These are phyloP conservation scores for Auriscalpium orientale DNA, from an alignment of 768 basidiomycete genomes.

Conservation along the genomic window DNA sequence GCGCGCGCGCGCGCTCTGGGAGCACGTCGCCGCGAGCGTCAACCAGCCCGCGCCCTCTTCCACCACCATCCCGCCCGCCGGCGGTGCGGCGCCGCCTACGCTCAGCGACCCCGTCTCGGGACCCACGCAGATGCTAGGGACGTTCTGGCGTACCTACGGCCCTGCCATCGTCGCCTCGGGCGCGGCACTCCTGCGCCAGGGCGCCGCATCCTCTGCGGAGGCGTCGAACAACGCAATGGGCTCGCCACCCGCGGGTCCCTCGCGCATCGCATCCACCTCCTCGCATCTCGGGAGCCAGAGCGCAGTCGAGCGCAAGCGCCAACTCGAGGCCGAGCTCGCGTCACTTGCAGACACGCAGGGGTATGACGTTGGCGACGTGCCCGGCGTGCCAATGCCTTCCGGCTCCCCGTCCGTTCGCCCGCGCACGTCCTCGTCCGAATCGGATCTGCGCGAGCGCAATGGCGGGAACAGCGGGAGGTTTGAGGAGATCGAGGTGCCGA, in stretches of 20 bases:
- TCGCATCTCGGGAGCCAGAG: not conserved
- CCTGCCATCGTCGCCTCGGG: conserved; percentile 65
- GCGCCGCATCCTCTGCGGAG: conserved; percentile 29
- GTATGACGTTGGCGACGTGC: conserved; percentile 9
- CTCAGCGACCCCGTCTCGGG: conserved; percentile 50
- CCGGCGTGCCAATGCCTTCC: conserved; percentile 17
- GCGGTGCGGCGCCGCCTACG: conserved; percentile 34
- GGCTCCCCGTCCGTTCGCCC: conserved; percentile 39
- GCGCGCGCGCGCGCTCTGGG: conserved; percentile 59
- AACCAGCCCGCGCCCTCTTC: conserved; percentile 31
- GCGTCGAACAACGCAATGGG: conserved; percentile 22
- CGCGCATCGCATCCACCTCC: conserved; percentile 21
- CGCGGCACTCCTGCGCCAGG: conserved; percentile 51
- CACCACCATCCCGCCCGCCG: conserved; percentile 15
- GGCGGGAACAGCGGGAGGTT: conserved; percentile 33
- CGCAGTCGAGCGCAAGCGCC: conserved; percentile 14
- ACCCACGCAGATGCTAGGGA: conserved; percentile 55
- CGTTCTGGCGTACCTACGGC: conserved; percentile 75
- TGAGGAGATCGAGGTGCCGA: conserved; percentile 67
- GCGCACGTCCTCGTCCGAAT: conserved; percentile 28
- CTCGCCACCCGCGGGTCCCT: conserved; percentile 24
- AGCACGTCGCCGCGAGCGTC: conserved; percentile 43
- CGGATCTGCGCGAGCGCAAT: conserved; percentile 10
- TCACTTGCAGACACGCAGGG: not conserved
- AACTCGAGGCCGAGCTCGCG: conserved; percentile 11